Conservation (phyloP, 2,329 filamentous ascomycete genomes). For the Blumeriella jaapii region DNA sequence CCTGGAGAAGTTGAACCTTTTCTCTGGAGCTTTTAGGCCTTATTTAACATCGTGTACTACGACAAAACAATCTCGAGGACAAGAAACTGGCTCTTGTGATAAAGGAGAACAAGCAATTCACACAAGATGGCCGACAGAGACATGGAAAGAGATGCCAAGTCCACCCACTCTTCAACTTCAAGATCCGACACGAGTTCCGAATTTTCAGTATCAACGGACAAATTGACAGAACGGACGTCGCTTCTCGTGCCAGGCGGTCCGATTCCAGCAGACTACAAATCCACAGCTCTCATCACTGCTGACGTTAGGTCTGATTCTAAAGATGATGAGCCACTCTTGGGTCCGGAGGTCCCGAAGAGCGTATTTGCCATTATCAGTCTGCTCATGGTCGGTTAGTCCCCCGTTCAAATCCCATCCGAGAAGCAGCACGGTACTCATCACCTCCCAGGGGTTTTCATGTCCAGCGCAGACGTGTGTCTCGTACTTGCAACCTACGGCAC, state of each 20-base stretch:
- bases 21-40: too few relatives aligned
- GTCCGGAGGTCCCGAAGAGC: background rate
- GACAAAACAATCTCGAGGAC: too few relatives aligned
- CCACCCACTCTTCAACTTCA: too few relatives aligned
- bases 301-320: background rate
- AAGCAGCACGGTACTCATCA: background rate
- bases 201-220: too few relatives aligned
- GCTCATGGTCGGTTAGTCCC: slow-evolving; percentile 3
- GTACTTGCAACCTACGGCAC: slow-evolving; percentile 54
- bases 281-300: background rate
- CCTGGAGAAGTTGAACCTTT: too few relatives aligned
- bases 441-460: slow-evolving; percentile 47
- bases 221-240: too few relatives aligned
- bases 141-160: too few relatives aligned
- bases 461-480: slow-evolving; percentile 51
- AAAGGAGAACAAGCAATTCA: too few relatives aligned
- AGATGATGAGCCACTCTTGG: slow-evolving; percentile 1
- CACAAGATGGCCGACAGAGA: too few relatives aligned
- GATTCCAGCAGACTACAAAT: slow-evolving; percentile 7
- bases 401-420: background rate
- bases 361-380: slow-evolving; percentile 15
- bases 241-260: slow-evolving; percentile 1
- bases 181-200: too few relatives aligned
- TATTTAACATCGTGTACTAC: too few relatives aligned
- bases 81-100: too few relatives aligned